Percentiles rank a stretch among this genome's conserved stretches.
Conservation (phyloP, 1,284 basidiomycete genomes). For the Trichosporon ovoides region DNA sequence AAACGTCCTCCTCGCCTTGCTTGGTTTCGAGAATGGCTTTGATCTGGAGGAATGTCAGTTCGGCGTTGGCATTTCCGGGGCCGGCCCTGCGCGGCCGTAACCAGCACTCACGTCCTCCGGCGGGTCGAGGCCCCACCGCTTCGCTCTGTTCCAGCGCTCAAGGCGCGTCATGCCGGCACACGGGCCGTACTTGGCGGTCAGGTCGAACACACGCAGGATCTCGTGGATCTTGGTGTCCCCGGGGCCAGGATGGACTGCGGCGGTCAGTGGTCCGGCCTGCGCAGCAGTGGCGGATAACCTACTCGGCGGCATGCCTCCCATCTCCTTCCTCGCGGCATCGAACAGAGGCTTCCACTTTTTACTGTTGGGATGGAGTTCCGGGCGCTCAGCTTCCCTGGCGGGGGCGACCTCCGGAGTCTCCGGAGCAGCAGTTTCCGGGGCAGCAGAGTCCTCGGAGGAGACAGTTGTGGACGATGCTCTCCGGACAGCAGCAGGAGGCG, state of each 20-base stretch:
- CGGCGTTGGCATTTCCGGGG: neutral
- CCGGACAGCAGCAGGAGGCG: neutral
- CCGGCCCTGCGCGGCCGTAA: neutral
- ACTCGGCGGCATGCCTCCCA: constrained; percentile 60
- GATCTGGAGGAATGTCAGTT: constrained; percentile 53
- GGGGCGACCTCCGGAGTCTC: neutral
- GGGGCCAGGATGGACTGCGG: constrained; percentile 38
- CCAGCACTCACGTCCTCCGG: constrained; percentile 63
- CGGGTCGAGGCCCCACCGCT: constrained; percentile 72
- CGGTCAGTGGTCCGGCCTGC: neutral
- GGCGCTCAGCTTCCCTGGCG: constrained; percentile 14
- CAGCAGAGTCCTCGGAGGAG: constrained; percentile 1
- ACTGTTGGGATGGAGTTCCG: constrained; percentile 48
- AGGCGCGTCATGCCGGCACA: constrained; percentile 76
- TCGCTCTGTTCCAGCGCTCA: constrained; percentile 81
- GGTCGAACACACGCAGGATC: constrained; percentile 74
- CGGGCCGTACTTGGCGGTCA: constrained; percentile 78
- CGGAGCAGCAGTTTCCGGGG: too few relatives aligned
- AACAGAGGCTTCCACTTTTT: constrained; percentile 57
- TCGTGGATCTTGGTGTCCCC: constrained; percentile 48
- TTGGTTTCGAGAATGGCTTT: constrained; percentile 64
- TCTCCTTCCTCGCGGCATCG: constrained; percentile 54
- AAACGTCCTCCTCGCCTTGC: constrained; percentile 52
- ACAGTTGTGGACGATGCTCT: constrained; percentile 6
- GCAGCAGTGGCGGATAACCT: constrained; percentile 35